These are phyloP conservation scores for Piromyces finnis DNA, from an alignment of 192 early-diverging fungal species.

Conservation along the genomic window DNA sequence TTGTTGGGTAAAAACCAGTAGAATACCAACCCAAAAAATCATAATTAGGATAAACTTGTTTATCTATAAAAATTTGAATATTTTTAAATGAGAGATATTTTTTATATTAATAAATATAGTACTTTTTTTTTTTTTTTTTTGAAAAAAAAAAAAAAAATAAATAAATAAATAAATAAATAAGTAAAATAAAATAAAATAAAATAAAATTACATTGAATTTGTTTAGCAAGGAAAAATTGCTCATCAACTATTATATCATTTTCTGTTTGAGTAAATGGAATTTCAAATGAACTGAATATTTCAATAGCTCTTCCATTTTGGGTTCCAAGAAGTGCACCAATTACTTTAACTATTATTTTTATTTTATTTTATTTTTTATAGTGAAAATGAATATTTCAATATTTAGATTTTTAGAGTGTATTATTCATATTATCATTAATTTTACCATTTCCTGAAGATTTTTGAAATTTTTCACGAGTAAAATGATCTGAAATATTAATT, in stretches of 20 bases:
- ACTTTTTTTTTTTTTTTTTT: too few species aligned
- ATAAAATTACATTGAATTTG: conserved; percentile 61
- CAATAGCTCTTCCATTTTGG: conserved; percentile 60
- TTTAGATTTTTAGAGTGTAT: too few species aligned
- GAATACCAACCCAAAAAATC: conserved; percentile 80
- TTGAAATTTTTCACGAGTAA: conserved; percentile 51
- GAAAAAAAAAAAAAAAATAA: too few species aligned
- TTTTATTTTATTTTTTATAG: neutral
- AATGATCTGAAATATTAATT: conserved; percentile 76
- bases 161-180: too few species aligned
- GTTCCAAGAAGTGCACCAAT: conserved; percentile 59
- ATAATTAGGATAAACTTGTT: conserved; percentile 63
- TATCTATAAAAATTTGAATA: too few species aligned
- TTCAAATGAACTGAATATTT: conserved; percentile 74
- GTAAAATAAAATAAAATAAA: too few species aligned
- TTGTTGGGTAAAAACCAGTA: conserved; percentile 37
- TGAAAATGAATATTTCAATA: too few species aligned
- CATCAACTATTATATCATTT: conserved; percentile 27
- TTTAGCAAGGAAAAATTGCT: conserved; percentile 45
- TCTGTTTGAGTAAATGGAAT: conserved; percentile 22
- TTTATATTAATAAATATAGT: too few species aligned
- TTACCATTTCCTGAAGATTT: conserved; percentile 4
- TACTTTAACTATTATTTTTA: conserved; percentile 12
- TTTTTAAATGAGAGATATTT: too few species aligned
- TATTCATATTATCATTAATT: too few species aligned